Evolutionary conservation across 805 yeast genomes (phyloP), one percentile per base, ranked within the genome.

Genomic region (Myxozyma vanderwaltii): DNA sequence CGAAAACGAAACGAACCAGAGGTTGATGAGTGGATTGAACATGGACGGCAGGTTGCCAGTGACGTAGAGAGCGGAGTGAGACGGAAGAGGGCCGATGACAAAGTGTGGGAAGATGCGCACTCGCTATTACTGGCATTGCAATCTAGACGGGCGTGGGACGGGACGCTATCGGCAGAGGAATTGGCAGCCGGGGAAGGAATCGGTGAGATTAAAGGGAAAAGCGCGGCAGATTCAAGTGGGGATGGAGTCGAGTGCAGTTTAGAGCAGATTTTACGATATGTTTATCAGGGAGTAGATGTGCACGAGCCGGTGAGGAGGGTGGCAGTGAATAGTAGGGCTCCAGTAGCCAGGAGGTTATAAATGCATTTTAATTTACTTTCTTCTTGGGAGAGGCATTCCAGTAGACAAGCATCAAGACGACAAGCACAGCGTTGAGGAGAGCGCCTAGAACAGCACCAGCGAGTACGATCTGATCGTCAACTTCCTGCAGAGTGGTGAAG

Each of bases 1-100:
- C 80, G 98, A 59, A 94, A 91, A 71, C 92, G 91, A 70, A 86
- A 86, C 51, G 76, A 89, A 10, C 98, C 99, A 0, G 97, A 91
- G 63, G 96, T 92, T 1, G 88, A 85, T 52, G 88, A 83, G 48
- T 92, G 98, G 97, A 81, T 91, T 6, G 69, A 74, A 24, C 76
- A 73, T 49, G 70, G 46, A 23, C n/a, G 19, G 17, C 3, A 36
- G n/a, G 19, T 17, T 4, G 49, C 43, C 47, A 35, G 12, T 10
- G 54, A 29, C 6, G 27, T 7, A 15, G 2, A 24, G 39, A 15
- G 31, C 13, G 26, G 44, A 12, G n/a, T 4, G 26, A 15, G 39
- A 12, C 10, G 44, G 12, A n/a, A 13, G 41, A n/a, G 56, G 10
- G 67, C 40, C 68, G 86, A 83, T 62, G 89, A 86, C 64, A 85